Evolutionary conservation across 371 early-diverging fungal genomes (phyloP), one percentile per base, ranked within the genome.

Genomic region (Dinochytrium kinnereticum): DNA sequence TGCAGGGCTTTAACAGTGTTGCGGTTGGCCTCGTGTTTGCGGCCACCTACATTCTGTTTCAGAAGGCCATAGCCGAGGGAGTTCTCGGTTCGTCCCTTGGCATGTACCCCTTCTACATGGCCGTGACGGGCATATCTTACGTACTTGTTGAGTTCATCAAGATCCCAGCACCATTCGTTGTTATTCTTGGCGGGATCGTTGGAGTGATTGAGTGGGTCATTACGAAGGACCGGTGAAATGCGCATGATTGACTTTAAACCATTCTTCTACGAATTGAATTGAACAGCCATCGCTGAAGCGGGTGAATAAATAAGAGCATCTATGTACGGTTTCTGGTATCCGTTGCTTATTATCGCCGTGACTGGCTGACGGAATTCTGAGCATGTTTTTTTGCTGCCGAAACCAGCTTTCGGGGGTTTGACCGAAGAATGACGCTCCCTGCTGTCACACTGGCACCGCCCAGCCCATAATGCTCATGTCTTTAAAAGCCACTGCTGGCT

Each of bases 21-120:
- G 89, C 90, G 0, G 80, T 87, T 3, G 90, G 89, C 7, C 72
- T 90, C 19, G 83, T 88, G 21, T 81, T 84, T 70, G 79, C 89
- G 17, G 89, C 89, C 0, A 78, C 82, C 1, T 90, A 76, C 59
- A 51, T 84, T 28, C 67, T 85, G 65, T 78, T 72, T 55, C 55
- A 76, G 50, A 83, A 81, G 68, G 78, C 78, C 30, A 75, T 84
- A 40, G 68, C 71, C 33, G 68, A 72, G 19, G 75, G 70, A 2
- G 72, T 39, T 7, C 30, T 17, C 15, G 73, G 38, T 24, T 28
- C 31, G 40, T 70, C 72, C 28, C 26, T 81, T 70, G 75, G 74
- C 21, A 55, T 51, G 17, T 75, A 66, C 40, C 73, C 81, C n/a
- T 53, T 59, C 26, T 79, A 85, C 74, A 75, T 73, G 0, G 85